Evolutionary conservation across 129 eudicot species (phyloP), one percentile per base, ranked within the genome.

Genomic region (Flaveria ramosissima): DNA sequence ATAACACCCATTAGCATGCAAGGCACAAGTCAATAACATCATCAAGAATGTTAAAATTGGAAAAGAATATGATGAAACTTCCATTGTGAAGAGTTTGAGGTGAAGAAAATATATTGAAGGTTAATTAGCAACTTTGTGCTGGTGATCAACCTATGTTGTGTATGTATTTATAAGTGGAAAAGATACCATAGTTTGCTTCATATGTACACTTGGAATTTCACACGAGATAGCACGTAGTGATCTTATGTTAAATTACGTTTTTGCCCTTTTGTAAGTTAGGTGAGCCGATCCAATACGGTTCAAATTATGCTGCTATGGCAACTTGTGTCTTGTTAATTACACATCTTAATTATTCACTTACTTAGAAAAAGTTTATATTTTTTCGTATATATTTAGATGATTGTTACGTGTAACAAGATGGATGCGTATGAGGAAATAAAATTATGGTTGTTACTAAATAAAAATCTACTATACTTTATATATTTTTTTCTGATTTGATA

Each of bases 1-100:
- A 50, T 68, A 89, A 76, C 84, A 88, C 27, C 53, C 77, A 8
- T 68, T 59, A 43, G 68, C 73, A 24, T 83, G 51, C 11, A 45
- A 12, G 46, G 60, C 13, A 17, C 10, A 60, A 9, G 23, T 30
- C 26, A 74, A 73, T 32, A 78, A 7, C 14, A 68, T 14, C 5
- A 42, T 24, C 16, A 47, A 57, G 20, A 79, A 17, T 9, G 73
- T 4, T 21, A 76, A 52, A 9, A 71, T 9, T 57, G 63, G 51
- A 65, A 43, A 20, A 56, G 24, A 66, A 68, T 56, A 39, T 51
- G 78, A 64, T 32, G 81, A 73, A 47, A 71, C 47, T 11, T 62
- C 74, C 86, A 83, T 83, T 47, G 46, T 42, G 12, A 65, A 20
- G n/a, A 46, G 72, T 41, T 73, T 68, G 81, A 19, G 67, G 16